These are phyloP conservation scores for Combretum micranthum DNA, from an alignment of 345 rosid species.

Conservation along the genomic window DNA sequence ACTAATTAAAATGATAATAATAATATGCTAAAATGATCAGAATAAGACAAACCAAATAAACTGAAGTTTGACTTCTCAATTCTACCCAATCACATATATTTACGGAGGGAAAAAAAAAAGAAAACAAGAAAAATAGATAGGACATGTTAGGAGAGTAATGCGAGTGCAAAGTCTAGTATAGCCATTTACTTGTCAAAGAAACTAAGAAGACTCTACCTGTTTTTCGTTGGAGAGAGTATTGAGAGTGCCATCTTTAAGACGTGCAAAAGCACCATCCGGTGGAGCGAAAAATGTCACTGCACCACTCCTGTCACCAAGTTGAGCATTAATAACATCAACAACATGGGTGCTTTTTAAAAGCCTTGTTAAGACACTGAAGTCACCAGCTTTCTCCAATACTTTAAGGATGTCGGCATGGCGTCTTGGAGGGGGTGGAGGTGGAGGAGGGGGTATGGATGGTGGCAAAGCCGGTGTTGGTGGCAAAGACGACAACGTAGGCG, in stretches of 20 bases:
- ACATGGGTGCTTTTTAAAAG: conserved; percentile 39
- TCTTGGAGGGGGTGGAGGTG: conserved; percentile 12
- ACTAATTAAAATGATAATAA: no score
- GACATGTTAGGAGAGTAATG: no score
- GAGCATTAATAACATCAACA: background rate
- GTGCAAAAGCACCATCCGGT: background rate
- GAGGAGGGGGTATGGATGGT: conserved; percentile 1
- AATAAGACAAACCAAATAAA: no score
- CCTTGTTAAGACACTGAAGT: conserved; percentile 33
- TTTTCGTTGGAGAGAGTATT: conserved; percentile 7
- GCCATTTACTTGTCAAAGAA: no score
- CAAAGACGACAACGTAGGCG: no score
- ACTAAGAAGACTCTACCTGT: background rate
- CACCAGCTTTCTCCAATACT: conserved; percentile 48
- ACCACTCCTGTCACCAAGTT: background rate
- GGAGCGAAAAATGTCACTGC: conserved; percentile 3
- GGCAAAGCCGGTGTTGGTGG: background rate
- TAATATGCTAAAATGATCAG: no score
- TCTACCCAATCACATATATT: no score
- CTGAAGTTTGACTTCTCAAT: no score
- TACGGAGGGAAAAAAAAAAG: no score
- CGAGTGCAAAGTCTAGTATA: no score
- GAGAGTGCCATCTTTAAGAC: background rate
- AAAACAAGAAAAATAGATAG: no score
- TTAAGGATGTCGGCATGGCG: conserved; percentile 42